Percentiles rank a stretch among this genome's conserved stretches.
phyloP scores from a whole-genome alignment of 2,329 filamentous ascomycete genomes.

The Ophiobolus disseminans region DNA sequence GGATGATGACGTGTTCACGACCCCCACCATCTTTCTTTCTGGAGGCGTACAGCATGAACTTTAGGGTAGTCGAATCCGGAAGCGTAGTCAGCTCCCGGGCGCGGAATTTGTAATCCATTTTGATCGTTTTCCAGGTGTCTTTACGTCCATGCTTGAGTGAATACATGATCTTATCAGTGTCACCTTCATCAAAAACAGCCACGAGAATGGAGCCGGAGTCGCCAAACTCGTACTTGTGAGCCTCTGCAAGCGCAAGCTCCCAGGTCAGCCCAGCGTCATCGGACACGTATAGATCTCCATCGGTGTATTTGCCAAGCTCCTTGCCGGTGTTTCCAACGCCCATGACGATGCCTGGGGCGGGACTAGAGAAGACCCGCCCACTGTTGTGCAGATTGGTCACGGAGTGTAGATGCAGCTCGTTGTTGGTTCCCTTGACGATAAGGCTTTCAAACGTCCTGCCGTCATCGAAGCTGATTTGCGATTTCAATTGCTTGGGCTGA shows the following conservation, averaged over 20 bases:
- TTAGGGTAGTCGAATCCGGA: constrained; percentile 89
- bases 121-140: constrained; percentile 72
- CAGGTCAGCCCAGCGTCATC: constrained; percentile 90
- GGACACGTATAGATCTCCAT: constrained; percentile 85
- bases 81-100: constrained; percentile 83
- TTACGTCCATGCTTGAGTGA: constrained; percentile 86
- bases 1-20: constrained; percentile 69
- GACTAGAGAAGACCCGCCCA: constrained; percentile 90
- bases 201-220: constrained; percentile 90
- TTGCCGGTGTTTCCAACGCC: constrained; percentile 90
- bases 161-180: constrained; percentile 72
- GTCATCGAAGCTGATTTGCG: constrained; percentile 93
- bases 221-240: constrained; percentile 96
- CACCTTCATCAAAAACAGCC: constrained; percentile 73
- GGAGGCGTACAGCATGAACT: constrained; percentile 78
- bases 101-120: constrained; percentile 73
- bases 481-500: constrained; percentile 72
- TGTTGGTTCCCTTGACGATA: constrained; percentile 69
- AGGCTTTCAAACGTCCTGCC: constrained; percentile 82
- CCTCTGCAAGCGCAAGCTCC: constrained; percentile 75
- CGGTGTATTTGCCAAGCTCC: constrained; percentile 70
- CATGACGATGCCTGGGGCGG: constrained; percentile 92
- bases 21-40: constrained; percentile 54
- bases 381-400: constrained; percentile 83
- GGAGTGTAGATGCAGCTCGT: constrained; percentile 85